Conservation (phyloP, 2,329 filamentous ascomycete genomes). For the Hypoxylon sp. region DNA sequence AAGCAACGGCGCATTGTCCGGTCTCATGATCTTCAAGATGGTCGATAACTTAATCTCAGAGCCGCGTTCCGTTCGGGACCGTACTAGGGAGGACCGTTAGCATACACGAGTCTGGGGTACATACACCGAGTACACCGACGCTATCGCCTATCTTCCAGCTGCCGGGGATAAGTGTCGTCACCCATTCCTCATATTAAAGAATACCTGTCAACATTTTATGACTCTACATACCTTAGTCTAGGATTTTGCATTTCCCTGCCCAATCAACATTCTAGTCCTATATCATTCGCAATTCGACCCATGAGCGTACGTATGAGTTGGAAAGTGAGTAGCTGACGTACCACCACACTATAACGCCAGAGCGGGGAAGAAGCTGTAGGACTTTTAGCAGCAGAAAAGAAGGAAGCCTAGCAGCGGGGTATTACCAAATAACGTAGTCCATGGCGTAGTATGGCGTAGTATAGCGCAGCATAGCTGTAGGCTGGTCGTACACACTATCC, state of each 20-base stretch:
- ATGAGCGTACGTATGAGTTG: slow-evolving; percentile 20
- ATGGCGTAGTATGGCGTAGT: background rate
- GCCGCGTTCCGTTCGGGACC: slow-evolving; percentile 23
- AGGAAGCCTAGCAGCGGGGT: slow-evolving; percentile 30
- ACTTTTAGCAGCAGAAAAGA: slow-evolving; percentile 22
- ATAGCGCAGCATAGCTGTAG: background rate
- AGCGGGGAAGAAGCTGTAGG: slow-evolving; percentile 36
- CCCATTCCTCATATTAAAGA: background rate
- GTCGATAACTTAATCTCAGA: slow-evolving; percentile 29
- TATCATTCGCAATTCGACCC: slow-evolving; percentile 30
- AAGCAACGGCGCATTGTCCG: slow-evolving; percentile 3
- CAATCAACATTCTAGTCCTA: slow-evolving; percentile 32
- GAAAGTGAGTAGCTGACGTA: slow-evolving; percentile 32
- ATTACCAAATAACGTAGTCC: slow-evolving; percentile 17
- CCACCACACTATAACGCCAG: slow-evolving; percentile 10
- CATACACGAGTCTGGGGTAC: slow-evolving; percentile 32
- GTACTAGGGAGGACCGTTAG: slow-evolving; percentile 10
- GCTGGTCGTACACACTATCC: slow-evolving; percentile 1
- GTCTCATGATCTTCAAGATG: slow-evolving; percentile 9
- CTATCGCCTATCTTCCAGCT: slow-evolving; percentile 3
- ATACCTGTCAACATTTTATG: slow-evolving; percentile 19
- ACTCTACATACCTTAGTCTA: slow-evolving; percentile 8
- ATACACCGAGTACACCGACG: slow-evolving; percentile 9
- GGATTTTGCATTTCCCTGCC: slow-evolving; percentile 15
- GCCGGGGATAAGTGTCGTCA: slow-evolving; percentile 26